Percentiles rank a stretch among this genome's conserved stretches.
Conservation (phyloP, 2,329 filamentous ascomycete genomes). For the Hortaea sp. region DNA sequence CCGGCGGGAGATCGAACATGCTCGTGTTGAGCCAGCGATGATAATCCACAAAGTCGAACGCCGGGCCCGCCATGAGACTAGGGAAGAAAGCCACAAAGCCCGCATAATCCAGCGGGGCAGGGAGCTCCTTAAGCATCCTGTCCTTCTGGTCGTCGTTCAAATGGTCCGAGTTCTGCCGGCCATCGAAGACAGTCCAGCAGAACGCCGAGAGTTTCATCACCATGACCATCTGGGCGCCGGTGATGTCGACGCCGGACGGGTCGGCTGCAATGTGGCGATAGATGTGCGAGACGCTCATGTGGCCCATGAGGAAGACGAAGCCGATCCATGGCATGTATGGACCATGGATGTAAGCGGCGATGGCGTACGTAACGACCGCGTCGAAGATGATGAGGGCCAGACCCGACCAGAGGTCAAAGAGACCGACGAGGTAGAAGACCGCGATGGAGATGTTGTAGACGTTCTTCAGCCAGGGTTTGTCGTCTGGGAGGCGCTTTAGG, state of each 20-base stretch:
- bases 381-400: slow-evolving; percentile 70
- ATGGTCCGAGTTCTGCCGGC: slow-evolving; percentile 64
- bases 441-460: slow-evolving; percentile 70
- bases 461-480: slow-evolving; percentile 76
- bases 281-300: slow-evolving; percentile 88
- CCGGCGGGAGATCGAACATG: slow-evolving; percentile 81
- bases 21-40: slow-evolving; percentile 82
- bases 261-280: slow-evolving; percentile 62
- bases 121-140: slow-evolving; percentile 64
- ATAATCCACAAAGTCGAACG: slow-evolving; percentile 93
- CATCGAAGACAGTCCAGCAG: slow-evolving; percentile 96
- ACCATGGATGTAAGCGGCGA: slow-evolving; percentile 73
- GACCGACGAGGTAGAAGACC: slow-evolving; percentile 82
- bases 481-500: slow-evolving; percentile 82
- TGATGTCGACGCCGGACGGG: slow-evolving; percentile 69
- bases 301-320: slow-evolving; percentile 88
- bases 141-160: slow-evolving; percentile 84
- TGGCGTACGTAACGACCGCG: slow-evolving; percentile 67
- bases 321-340: slow-evolving; percentile 97
- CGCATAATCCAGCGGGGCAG: slow-evolving; percentile 66
- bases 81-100: slow-evolving; percentile 96
- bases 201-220: slow-evolving; percentile 97
- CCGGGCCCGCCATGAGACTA: slow-evolving; percentile 75
- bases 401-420: slow-evolving; percentile 88
- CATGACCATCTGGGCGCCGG: slow-evolving; percentile 91